Evolutionary conservation across 192 early-diverging fungal genomes (phyloP), one percentile per base, ranked within the genome.

Genomic region (Haplosporangium gracile): DNA sequence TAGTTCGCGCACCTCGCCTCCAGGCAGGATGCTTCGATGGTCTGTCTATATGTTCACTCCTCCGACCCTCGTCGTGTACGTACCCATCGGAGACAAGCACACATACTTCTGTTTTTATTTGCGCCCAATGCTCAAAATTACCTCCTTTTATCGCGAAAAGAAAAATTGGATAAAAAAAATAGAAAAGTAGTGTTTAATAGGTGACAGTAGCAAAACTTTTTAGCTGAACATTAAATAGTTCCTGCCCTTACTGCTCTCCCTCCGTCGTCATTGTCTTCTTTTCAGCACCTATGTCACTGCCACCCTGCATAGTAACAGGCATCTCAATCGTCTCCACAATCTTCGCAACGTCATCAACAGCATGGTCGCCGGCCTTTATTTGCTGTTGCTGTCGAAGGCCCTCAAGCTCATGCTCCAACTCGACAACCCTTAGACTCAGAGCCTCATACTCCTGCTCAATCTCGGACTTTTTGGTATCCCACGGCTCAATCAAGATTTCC

Each of bases 371-470:
- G 11, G 2, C 3, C 47, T 49, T 49, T 49, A 16, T 29, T n/a
- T 75, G 36, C 2, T 36, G 34, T 32, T 76, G 40, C n/a, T 77
- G 65, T 4, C 43, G 45, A 73, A 47, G 43, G 22, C 4, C 47
- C 29, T 57, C 32, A 15, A 75, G 26, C 51, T 81, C 68, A 55
- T 29, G 20, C 49, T 81, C 80, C 39, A 75, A 29, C 9, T 81
- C 80, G 1, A 29, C 38, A 1, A 81, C 51, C 24, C 32, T 65
- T 1, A 72, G 26, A 49, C 60, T 32, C 8, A 81, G 32, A 1
- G 68, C 68, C 24, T 38, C 74, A 1, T 75, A 60, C 26, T 81
- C 80, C 2, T 60, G 26, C 45, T 70, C 74, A 8, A 70, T 38
- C 26, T 81, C 57, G 4, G 63, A 15, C 51, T 74, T 81, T 13